A percentile compares a stretch with the other conserved stretches of the same genome.
phyloP scores from a whole-genome alignment of 139 green algal species.

The Monoraphidium neglectum region DNA sequence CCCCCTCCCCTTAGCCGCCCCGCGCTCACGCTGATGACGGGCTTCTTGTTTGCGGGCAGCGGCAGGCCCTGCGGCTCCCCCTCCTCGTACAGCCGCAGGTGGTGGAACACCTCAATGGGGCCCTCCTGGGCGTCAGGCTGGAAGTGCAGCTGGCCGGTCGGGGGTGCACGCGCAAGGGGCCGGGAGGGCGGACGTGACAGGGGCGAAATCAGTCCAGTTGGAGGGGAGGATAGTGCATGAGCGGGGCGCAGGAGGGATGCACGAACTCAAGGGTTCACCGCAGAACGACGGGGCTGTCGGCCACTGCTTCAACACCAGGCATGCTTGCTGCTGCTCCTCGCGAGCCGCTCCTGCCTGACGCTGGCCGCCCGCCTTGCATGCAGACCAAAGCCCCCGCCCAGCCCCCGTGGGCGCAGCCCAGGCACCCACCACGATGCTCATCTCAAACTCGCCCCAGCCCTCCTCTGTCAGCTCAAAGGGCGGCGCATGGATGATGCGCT shows the following conservation, averaged over 20 bases:
- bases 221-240: too few species aligned
- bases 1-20: too few species aligned
- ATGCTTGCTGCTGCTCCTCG: not conserved
- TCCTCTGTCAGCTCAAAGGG: conserved; percentile 83
- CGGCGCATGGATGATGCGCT: conserved; percentile 51
- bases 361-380: not conserved
- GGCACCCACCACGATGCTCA: conserved; percentile 63
- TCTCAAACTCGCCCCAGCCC: conserved; percentile 98
- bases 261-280: not conserved
- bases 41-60: too few species aligned
- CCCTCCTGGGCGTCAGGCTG: conserved; percentile 65
- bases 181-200: too few species aligned
- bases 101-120: conserved; percentile 77
- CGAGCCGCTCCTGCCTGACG: not conserved
- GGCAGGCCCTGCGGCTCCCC: conserved; percentile 34
- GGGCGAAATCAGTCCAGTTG: too few species aligned
- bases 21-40: too few species aligned
- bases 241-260: not conserved
- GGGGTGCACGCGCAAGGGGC: too few species aligned
- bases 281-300: not conserved
- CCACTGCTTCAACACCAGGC: not conserved
- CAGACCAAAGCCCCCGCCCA: not conserved
- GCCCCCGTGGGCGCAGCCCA: not conserved
- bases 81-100: conserved; percentile 84
- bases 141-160: conserved; percentile 68